phyloP scores from a whole-genome alignment of 2,329 filamentous ascomycete species.

The Escovopsis weberi region DNA sequence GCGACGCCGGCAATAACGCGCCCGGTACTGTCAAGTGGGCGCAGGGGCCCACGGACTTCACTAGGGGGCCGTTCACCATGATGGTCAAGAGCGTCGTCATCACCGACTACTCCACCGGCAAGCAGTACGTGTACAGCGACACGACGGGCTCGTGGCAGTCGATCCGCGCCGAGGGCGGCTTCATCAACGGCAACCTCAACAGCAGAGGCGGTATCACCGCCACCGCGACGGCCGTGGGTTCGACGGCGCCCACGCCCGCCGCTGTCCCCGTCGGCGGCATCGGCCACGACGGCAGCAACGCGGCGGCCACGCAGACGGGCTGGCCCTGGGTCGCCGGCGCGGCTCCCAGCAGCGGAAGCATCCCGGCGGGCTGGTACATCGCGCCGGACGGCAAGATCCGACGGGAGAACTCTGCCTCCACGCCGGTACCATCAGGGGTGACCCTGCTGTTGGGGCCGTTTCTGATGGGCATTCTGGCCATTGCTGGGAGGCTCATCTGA shows the following conservation, averaged over 20 bases:
- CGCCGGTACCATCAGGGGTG: conserved; percentile 9
- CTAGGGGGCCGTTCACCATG: conserved; percentile 75
- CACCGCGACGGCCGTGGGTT: conserved; percentile 44
- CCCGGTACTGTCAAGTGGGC: conserved; percentile 83
- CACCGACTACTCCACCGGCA: conserved; percentile 87
- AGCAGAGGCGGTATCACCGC: conserved; percentile 35
- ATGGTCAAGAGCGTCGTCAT: conserved; percentile 60
- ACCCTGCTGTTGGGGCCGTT: conserved; percentile 14
- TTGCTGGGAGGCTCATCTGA: conserved; percentile 7
- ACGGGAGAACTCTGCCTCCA: conserved; percentile 35
- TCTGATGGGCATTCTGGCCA: conserved; percentile 11
- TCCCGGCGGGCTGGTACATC: conserved; percentile 73
- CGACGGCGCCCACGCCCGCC: conserved; percentile 45
- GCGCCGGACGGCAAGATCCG: conserved; percentile 66
- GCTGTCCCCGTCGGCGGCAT: conserved; percentile 59
- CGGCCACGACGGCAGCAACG: conserved; percentile 38
- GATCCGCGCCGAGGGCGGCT: conserved; percentile 67
- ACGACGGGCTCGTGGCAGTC: conserved; percentile 65
- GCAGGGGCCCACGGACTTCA: conserved; percentile 71
- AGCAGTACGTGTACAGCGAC: conserved; percentile 69
- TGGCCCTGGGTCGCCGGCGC: conserved; percentile 54
- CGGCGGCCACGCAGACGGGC: conserved; percentile 41
- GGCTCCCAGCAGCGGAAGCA: conserved; percentile 36
- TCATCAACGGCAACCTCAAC: conserved; percentile 53
- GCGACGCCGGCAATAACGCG: conserved; percentile 59